Base-by-base conservation (phyloP, 2,329 filamentous ascomycete genomes). In the Elsinoe fawcettii region DNA sequence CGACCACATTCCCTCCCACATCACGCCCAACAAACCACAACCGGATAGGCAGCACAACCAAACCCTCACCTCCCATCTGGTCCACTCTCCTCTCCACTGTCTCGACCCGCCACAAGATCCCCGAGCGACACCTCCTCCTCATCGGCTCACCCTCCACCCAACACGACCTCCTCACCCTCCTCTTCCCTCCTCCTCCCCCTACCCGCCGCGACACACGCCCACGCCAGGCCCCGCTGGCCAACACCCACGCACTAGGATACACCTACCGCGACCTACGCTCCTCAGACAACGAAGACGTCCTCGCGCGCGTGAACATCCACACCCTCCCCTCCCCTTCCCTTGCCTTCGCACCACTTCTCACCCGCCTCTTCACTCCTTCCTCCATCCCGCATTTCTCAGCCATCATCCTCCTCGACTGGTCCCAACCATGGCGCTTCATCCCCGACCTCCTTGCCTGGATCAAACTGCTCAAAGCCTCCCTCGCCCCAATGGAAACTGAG, bases 221-320 rank as follows among this genome's bases (percentile, higher is more conserved):
- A n/a, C 71, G 63, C 59, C 67, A 65, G 23, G 65, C 73, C 76
- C 89, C 90, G 20, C 82, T 96, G 67, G 91, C 91, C 57, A 96
- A 96, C 69, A 87, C 87, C 68, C 96, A 95, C 72, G 91, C 91
- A 9, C 75, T 96, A 59, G 91, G 91, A 54, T 96, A 96, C 70
- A 96, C 91, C 56, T 96, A 96, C 73, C 90, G 95, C 70, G 90
- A 96, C 73, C 90, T 96, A 36, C 79, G 96, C 36, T 91, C 96
- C 71, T 87, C 89, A 58, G 91, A 96, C 69, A 90, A 95, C 71
- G 92, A 96, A 78, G 91, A 96, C 74, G 92, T 87, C 23, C 81
- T 96, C 64, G 91, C 91, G 57, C 87, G 92, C 63, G 84, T 96
- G 62, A 95, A 90, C 16, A 79, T 95, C 55, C 93, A 96, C 73